These are phyloP conservation scores for Skeletonema menzelii DNA, from an alignment of 108 stramenopile species.

Conservation along the genomic window DNA sequence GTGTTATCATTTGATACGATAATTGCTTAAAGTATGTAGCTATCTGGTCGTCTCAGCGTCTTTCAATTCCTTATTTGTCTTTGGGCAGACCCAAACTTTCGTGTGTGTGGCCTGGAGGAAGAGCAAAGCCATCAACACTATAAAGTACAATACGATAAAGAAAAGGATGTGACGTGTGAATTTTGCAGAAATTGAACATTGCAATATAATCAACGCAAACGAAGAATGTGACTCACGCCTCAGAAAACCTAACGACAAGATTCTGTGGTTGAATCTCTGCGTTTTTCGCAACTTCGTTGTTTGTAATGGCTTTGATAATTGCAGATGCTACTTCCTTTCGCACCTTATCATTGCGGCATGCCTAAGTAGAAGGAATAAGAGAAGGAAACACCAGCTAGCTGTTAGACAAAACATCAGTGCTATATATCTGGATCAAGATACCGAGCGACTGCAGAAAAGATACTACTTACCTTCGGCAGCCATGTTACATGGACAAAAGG, in stretches of 20 bases:
- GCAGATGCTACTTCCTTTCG: constrained; percentile 35
- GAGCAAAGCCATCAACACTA: constrained; percentile 36
- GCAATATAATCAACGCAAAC: background rate
- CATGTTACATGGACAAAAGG: constrained; percentile 33
- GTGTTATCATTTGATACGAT: no score
- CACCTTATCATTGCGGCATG: constrained; percentile 32
- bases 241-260: constrained; percentile 28
- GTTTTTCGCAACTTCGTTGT: constrained; percentile 34
- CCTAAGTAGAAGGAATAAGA: constrained; percentile 3
- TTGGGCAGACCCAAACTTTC: constrained; percentile 28
- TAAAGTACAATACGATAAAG: background rate
- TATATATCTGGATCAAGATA: background rate
- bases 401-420: no score
- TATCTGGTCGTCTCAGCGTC: no score
- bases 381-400: background rate
- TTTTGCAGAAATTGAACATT: background rate
- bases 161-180: background rate
- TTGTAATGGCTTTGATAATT: constrained; percentile 39
- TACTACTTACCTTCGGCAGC: constrained; percentile 23
- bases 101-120: constrained; percentile 30
- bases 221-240: constrained; percentile 19
- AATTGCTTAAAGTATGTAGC: no score
- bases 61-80: constrained; percentile 3
- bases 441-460: background rate
- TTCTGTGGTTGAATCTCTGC: constrained; percentile 31